phyloP scores from a whole-genome alignment of 768 basidiomycete species.

The Pulveroboletus sp. region DNA sequence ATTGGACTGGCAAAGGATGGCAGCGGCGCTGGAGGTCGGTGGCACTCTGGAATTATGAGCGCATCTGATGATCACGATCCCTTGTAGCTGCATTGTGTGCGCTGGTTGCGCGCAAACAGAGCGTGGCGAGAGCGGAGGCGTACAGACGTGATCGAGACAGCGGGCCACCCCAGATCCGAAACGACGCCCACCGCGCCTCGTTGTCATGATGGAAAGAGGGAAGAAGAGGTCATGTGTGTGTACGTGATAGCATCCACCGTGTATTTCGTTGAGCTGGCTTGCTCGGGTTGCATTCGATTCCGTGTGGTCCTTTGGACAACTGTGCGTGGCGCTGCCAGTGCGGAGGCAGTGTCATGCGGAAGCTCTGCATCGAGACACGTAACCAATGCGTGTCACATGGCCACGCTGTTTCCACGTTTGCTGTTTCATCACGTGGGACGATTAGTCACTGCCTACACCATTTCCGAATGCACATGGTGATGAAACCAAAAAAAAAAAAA shows the following conservation, averaged over 20 bases:
- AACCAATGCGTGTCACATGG: neutral
- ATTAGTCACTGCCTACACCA: neutral
- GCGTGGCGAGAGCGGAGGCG: constrained; percentile 8
- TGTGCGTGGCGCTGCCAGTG: too few species aligned
- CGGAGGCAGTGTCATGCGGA: too few species aligned
- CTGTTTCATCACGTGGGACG: neutral
- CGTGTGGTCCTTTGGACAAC: too few species aligned
- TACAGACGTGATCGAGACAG: constrained; percentile 4
- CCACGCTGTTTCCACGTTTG: constrained; percentile 9
- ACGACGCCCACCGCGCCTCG: constrained; percentile 18
- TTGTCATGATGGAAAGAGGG: constrained; percentile 10
- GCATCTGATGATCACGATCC: constrained; percentile 4
- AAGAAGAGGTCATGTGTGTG: constrained; percentile 4
- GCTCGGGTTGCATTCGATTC: too few species aligned
- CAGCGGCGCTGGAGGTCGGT: constrained; percentile 91
- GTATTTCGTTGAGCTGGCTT: too few species aligned
- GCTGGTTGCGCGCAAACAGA: constrained; percentile 37
- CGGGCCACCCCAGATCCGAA: constrained; percentile 9
- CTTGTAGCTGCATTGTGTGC: constrained; percentile 79
- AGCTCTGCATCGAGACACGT: too few species aligned
- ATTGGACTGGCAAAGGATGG: constrained; percentile 97
- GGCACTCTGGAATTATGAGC: neutral
- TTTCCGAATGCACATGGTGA: too few species aligned
- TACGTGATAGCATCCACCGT: constrained; percentile 6
- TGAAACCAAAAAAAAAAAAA: too few species aligned